Evolutionary conservation across 495 filamentous ascomycete species (phyloP).

Genomic region (Penicillium coprophilum): DNA sequence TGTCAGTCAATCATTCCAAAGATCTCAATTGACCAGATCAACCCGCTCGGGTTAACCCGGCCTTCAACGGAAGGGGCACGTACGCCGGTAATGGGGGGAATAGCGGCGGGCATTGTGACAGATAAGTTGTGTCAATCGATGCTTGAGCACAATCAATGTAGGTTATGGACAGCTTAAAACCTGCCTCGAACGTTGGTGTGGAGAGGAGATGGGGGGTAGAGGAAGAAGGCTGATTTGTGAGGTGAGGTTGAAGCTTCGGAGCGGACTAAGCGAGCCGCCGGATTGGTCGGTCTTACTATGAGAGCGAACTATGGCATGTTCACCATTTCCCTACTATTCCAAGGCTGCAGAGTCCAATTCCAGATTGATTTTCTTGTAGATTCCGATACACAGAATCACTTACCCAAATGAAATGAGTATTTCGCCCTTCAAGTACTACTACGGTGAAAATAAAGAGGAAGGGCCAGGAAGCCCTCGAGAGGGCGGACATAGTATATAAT

Average conservation of each 20-base stretch:
- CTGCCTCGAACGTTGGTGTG: constrained; percentile 26
- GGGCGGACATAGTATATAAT: background rate
- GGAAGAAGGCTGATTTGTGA: constrained; percentile 31
- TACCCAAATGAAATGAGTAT: background rate
- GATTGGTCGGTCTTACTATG: constrained; percentile 26
- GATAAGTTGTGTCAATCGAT: constrained; percentile 25
- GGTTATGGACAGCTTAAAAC: constrained; percentile 21
- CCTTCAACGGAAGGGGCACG: constrained; percentile 28
- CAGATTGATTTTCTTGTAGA: background rate
- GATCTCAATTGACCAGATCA: constrained; percentile 10
- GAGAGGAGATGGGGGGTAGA: constrained; percentile 23
- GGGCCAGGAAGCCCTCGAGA: background rate
- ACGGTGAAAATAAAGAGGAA: background rate
- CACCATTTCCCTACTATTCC: background rate
- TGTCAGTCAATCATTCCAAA: constrained; percentile 12
- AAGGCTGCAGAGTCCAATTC: background rate
- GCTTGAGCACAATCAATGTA: constrained; percentile 5
- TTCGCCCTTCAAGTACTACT: background rate
- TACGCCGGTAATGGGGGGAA: constrained; percentile 53
- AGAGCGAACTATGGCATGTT: constrained; percentile 13
- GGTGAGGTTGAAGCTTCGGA: constrained; percentile 46
- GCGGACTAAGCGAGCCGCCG: constrained; percentile 43
- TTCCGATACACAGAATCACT: background rate
- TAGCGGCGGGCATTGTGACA: constrained; percentile 45
- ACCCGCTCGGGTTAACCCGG: constrained; percentile 29